A percentile compares a stretch with the other conserved stretches of the same genome.
phyloP scores from a whole-genome alignment of 2,329 filamentous ascomycete genomes.

The Diaporthe humulicola region DNA sequence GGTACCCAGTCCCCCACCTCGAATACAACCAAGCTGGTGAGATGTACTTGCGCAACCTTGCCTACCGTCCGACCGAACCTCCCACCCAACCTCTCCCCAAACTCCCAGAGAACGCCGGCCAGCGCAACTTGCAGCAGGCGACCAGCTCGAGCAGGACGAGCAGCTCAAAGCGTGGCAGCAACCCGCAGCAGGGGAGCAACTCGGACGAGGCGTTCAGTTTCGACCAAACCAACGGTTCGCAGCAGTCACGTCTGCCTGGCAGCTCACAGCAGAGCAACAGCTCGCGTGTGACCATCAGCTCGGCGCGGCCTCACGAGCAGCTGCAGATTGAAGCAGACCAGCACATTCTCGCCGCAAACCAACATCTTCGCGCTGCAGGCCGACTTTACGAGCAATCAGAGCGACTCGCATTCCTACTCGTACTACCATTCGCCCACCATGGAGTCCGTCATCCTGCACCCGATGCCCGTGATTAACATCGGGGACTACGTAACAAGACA shows the following conservation, averaged over 20 bases:
- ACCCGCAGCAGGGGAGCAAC: neutral
- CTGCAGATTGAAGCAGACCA: neutral
- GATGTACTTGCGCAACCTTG: too few species aligned
- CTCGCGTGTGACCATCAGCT: neutral
- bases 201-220: neutral
- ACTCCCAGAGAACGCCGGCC: neutral
- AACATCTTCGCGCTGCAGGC: neutral
- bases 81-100: neutral
- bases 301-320: neutral
- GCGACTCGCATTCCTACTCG: neutral
- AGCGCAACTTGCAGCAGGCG: neutral
- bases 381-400: neutral
- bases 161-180: neutral
- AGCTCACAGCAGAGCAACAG: neutral
- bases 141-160: neutral
- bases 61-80: neutral
- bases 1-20: too few species aligned
- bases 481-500: conserved; percentile 97
- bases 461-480: conserved; percentile 94
- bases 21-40: too few species aligned
- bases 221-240: neutral
- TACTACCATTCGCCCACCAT: conserved; percentile 5
- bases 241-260: neutral
- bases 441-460: conserved; percentile 76
- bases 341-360: too few species aligned